A percentile compares a stretch with the other conserved stretches of the same genome.
Evolutionary conservation across 1,284 basidiomycete species (phyloP).

Genomic region (Ustilago nuda): DNA sequence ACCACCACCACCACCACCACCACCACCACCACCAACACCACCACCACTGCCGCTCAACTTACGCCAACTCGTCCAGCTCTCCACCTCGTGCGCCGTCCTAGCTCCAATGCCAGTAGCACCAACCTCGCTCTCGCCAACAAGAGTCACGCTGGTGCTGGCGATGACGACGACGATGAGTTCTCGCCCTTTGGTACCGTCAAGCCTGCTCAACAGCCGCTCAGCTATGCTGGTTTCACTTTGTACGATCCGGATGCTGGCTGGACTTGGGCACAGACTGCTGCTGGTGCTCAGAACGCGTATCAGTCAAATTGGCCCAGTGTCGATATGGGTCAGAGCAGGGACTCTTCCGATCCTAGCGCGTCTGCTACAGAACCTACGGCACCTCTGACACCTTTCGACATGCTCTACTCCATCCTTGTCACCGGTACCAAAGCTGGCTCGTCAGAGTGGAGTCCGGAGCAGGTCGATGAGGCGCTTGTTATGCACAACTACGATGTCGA

Average conservation of each 20-base stretch:
- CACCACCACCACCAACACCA: too few species aligned
- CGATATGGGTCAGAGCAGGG: conserved; percentile 1
- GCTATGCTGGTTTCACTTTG: conserved; percentile 31
- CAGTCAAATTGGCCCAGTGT: conserved; percentile 15
- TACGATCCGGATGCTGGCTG: conserved; percentile 41
- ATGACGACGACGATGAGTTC: conserved; percentile 74
- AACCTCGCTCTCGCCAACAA: conserved; percentile 55
- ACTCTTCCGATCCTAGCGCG: conserved; percentile 18
- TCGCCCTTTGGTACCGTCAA: conserved; percentile 71
- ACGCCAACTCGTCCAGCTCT: conserved; percentile 38
- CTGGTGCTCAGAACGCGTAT: conserved; percentile 10
- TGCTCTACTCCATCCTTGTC: conserved; percentile 87
- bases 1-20: too few species aligned
- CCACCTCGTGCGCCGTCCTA: conserved; percentile 36
- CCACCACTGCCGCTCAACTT: conserved; percentile 1
- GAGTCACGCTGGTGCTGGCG: conserved; percentile 59
- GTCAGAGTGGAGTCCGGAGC: conserved; percentile 77
- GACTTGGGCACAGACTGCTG: conserved; percentile 22
- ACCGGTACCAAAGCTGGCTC: conserved; percentile 49
- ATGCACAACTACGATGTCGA: conserved; percentile 94
- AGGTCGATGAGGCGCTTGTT: conserved; percentile 91
- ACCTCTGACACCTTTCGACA: conserved; percentile 92
- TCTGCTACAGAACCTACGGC: conserved; percentile 73
- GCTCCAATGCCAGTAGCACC: conserved; percentile 51
- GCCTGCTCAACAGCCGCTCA: conserved; percentile 34